Evolutionary conservation across 2,329 filamentous ascomycete genomes (phyloP), one percentile per base, ranked within the genome.

Genomic region (Leptographium radiaticola): DNA sequence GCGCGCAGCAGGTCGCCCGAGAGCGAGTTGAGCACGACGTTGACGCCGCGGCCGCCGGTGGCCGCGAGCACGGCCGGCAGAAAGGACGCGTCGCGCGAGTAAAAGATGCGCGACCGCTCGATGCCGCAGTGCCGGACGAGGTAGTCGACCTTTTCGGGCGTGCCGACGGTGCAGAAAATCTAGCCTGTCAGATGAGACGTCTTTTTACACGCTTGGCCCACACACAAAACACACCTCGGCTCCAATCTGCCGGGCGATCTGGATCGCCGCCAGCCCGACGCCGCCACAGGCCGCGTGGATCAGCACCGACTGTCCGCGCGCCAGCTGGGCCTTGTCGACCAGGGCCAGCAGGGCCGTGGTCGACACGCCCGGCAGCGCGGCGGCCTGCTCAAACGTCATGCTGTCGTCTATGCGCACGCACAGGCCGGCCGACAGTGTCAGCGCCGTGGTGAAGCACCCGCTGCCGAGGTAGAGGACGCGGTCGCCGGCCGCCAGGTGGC

Each of bases 331-430:
- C 8, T 70, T 53, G 25, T 71, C 59, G 13, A 70, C 44, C 6
- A 76, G 61, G 20, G 65, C 62, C 53, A 71, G 66, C 57, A 70
- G 68, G 0, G 71, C 71, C 0, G 72, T 75, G 48, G 59, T 58
- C 56, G 67, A 74, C 0, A 67, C 67, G 3, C 72, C 56, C 0
- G 72, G 71, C 7, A 75, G 58, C 0, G 69, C 64, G 1, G 71
- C 71, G 5, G 38, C 48, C 7, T 15, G 12, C 20, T 36, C 46
- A 36, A 49, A 49, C 12, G 46, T 13, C 33, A 49, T 38, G n/a
- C n/a, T 12, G 33, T 38, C 38, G 20, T 36, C 18, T 2, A 50
- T 50, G 2, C 9, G 15, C 10, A 12, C 13, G 2, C 25, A 18
- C 2, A 40, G 16, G 13, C 34, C 34, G 48, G n/a, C 48, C 20